phyloP scores from a whole-genome alignment of 202 grass and related monocot genomes.

The Bolboschoenoplectus hybrid region DNA sequence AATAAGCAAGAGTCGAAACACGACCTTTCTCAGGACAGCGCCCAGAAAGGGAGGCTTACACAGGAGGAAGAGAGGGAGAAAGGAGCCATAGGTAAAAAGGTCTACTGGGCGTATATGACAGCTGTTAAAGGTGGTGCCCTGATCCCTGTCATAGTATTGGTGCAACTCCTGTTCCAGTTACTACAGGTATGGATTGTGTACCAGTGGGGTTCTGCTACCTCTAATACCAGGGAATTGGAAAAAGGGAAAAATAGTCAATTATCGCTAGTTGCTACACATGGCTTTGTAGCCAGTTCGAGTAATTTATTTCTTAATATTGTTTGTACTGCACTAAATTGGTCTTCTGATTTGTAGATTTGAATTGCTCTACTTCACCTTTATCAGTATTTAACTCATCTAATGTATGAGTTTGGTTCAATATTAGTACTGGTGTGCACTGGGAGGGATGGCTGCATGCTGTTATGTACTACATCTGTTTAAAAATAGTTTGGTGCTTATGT shows the following conservation, averaged over 20 bases:
- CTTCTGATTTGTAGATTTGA: neutral
- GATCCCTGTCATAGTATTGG: slow-evolving; percentile 65
- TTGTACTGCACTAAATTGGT: neutral
- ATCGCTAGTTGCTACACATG: neutral
- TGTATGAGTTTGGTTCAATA: neutral
- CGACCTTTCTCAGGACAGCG: slow-evolving; percentile 61
- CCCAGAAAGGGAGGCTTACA: slow-evolving; percentile 76
- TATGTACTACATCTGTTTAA: neutral
- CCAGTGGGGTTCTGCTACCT: neutral
- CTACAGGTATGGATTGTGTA: slow-evolving; percentile 51
- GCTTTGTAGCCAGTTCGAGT: neutral
- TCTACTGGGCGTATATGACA: slow-evolving; percentile 88
- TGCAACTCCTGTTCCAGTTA: slow-evolving; percentile 82
- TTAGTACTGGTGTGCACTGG: neutral
- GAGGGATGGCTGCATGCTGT: neutral
- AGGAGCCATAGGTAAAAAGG: slow-evolving; percentile 79
- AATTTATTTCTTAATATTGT: neutral
- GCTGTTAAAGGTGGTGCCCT: slow-evolving; percentile 76
- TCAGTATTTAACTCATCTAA: neutral
- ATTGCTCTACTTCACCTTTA: neutral
- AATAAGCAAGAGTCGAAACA: slow-evolving; percentile 81
- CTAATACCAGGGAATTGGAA: neutral
- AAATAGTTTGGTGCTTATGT: neutral
- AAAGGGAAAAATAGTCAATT: neutral
- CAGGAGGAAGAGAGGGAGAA: slow-evolving; percentile 96